Evolutionary conservation across 228 moss, liverwort and hornwort species (phyloP).

Genomic region (Sphagnum fallax): DNA sequence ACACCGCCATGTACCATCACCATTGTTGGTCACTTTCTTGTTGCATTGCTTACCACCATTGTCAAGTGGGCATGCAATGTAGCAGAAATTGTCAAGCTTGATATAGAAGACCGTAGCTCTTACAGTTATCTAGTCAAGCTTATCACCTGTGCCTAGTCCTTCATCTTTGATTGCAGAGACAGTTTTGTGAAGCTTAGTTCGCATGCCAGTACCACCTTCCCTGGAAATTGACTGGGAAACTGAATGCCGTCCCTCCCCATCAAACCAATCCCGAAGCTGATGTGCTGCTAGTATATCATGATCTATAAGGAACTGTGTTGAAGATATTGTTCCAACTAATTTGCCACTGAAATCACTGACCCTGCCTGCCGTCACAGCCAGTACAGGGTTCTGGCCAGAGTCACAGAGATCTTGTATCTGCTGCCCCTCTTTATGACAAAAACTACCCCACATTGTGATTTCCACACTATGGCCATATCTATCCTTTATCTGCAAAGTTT

Average conservation of each 20-base stretch:
- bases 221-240: conserved; percentile 40
- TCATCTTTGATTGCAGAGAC: conserved; percentile 85
- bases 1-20: conserved; percentile 92
- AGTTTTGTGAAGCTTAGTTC: conserved; percentile 59
- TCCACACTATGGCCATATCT: too few relatives aligned
- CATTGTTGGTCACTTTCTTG: conserved; percentile 94
- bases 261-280: conserved; percentile 74
- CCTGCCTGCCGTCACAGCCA: conserved; percentile 73
- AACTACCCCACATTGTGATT: too few relatives aligned
- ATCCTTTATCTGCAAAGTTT: too few relatives aligned
- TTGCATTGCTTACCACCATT: conserved; percentile 76
- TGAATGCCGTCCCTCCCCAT: conserved; percentile 60
- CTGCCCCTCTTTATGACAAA: too few relatives aligned
- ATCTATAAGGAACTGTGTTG: conserved; percentile 69
- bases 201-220: conserved; percentile 36
- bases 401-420: too few relatives aligned
- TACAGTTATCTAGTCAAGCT: conserved; percentile 90
- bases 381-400: too few relatives aligned
- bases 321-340: conserved; percentile 69
- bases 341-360: conserved; percentile 97
- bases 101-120: conserved; percentile 80
- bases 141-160: conserved; percentile 82
- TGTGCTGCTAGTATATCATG: conserved; percentile 71
- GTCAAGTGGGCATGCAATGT: conserved; percentile 87
- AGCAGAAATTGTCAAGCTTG: conserved; percentile 80